Evolutionary conservation across 164 flowering plant genomes (phyloP), one percentile per base, ranked within the genome.

Genomic region (Taxillus chinensis): DNA sequence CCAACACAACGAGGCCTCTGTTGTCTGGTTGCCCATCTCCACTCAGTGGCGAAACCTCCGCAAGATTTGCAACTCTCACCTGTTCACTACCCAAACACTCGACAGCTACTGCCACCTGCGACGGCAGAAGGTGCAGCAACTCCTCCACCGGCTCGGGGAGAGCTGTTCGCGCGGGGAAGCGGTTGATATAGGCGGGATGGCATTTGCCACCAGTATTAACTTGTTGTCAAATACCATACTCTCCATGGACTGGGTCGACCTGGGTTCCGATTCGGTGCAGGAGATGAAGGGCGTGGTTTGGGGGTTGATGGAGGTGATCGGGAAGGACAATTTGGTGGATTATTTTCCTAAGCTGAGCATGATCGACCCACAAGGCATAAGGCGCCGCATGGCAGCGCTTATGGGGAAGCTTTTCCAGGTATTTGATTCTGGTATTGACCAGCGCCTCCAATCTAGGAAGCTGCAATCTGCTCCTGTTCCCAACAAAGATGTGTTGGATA

Each of bases 31-130:
- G 12, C 77, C 67, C 2, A 46, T 60, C 5, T 15, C 51, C 3
- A 7, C 65, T 8, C 54, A 62, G n/a, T 76, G 79, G 83, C 61
- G 75, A 57, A 64, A 57, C 43, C 70, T 71, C 8, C 53, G 79
- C 7, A 77, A 65, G 39, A 67, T 75, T 10, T 63, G 75, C 71
- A 69, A 60, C 41, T 15, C 61, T 6, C 41, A 71, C 10, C 41
- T 75, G 3, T 71, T 80, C 39, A 3, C 72, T 5, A 41, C 37
- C 10, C 60, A 66, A 43, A 67, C 62, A 7, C 73, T 79, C 13
- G 75, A 74, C 3, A 68, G 67, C 11, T 61, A 52, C 46, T 67
- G 42, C 37, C 43, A n/a, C 49, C 70, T 72, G 5, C 60, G 78
- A 0, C 41, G 52, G 12, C 45, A 63, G 5, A 68, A 68, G 64